phyloP scores from a whole-genome alignment of 192 early-diverging fungal genomes.

The Linnemannia zychae region DNA sequence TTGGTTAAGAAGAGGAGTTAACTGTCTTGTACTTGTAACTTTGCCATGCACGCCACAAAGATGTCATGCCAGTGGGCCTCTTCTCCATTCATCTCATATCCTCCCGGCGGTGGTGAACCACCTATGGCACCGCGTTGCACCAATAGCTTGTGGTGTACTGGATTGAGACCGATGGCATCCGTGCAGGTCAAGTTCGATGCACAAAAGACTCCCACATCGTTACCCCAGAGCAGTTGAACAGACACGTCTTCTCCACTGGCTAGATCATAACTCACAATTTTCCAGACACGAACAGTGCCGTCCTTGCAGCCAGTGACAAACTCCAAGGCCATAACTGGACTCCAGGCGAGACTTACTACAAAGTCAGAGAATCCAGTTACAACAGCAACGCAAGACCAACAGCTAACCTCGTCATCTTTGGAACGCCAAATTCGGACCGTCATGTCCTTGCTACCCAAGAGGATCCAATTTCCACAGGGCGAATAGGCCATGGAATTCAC shows the following conservation, averaged over 20 bases:
- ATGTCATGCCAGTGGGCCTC: too few relatives aligned
- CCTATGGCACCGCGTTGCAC: background rate
- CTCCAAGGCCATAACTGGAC: background rate
- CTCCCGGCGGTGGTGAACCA: too few relatives aligned
- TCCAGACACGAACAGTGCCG: background rate
- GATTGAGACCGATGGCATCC: background rate
- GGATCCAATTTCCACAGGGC: background rate
- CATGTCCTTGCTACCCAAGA: background rate
- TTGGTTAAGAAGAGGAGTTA: too few relatives aligned
- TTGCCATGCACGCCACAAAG: too few relatives aligned
- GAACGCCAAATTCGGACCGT: background rate
- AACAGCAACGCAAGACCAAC: background rate
- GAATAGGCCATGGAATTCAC: background rate
- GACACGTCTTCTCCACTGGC: background rate
- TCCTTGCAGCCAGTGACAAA: background rate
- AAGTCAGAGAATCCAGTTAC: too few relatives aligned
- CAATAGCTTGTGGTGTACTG: background rate
- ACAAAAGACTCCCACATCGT: background rate
- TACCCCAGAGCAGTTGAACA: background rate
- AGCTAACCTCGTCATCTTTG: background rate
- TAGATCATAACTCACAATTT: background rate
- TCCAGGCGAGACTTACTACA: background rate
- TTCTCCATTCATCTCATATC: too few relatives aligned
- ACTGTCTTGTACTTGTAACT: too few relatives aligned
- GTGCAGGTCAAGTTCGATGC: background rate